Conservation (phyloP, 1,284 basidiomycete genomes). For the Kalmanozyma brasiliensis region DNA sequence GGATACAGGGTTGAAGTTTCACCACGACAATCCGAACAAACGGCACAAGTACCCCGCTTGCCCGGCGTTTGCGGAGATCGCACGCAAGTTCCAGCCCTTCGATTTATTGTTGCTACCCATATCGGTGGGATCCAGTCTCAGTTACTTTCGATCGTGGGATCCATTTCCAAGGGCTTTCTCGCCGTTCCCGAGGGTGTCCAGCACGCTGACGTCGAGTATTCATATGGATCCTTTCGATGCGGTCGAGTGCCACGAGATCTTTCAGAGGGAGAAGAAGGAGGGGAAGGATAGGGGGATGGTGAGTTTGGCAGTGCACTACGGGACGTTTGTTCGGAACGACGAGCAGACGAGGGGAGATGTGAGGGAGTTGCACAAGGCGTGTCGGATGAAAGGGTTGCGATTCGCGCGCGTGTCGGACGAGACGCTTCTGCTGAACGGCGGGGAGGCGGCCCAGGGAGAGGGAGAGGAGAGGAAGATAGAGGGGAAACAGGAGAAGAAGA, state of each 20-base stretch:
- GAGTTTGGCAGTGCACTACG: slow-evolving; percentile 47
- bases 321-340: slow-evolving; percentile 57
- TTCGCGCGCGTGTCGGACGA: slow-evolving; percentile 26
- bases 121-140: slow-evolving; percentile 53
- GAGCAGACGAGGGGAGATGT: slow-evolving; percentile 53
- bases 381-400: slow-evolving; percentile 14
- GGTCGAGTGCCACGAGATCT: slow-evolving; percentile 39
- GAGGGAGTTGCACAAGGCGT: slow-evolving; percentile 46
- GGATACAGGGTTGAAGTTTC: slow-evolving; percentile 62
- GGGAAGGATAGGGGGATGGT: slow-evolving; percentile 13
- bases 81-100: slow-evolving; percentile 30
- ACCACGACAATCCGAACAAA: slow-evolving; percentile 32
- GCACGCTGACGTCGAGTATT: slow-evolving; percentile 49
- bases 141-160: slow-evolving; percentile 55
- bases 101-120: slow-evolving; percentile 61
- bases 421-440: slow-evolving; percentile 8
- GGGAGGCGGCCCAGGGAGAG: slow-evolving; percentile 5
- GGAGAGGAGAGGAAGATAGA: neutral
- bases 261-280: slow-evolving; percentile 11
- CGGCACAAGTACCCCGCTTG: slow-evolving; percentile 50
- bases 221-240: slow-evolving; percentile 61
- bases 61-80: slow-evolving; percentile 61
- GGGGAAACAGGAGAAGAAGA: neutral
- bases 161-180: slow-evolving; percentile 52
- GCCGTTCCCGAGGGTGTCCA: slow-evolving; percentile 51